Evolutionary conservation across 768 basidiomycete species (phyloP), one percentile per base, ranked within the genome.

Genomic region (Amanita exitialis): DNA sequence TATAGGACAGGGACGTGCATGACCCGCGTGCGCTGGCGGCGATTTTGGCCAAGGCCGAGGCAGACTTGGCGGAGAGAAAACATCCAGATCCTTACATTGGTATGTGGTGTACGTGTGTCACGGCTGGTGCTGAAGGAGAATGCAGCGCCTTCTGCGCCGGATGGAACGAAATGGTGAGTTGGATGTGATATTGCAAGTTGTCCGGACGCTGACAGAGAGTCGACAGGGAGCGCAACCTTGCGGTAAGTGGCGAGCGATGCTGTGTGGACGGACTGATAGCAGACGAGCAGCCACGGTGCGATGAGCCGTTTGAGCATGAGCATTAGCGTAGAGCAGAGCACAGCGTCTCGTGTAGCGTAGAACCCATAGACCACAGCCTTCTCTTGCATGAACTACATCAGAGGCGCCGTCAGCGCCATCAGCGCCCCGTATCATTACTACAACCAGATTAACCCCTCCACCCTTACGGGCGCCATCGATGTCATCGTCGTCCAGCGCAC

Each of bases 401-500:
- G 89, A 57, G 89, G 89, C 55, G 88, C 89, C 20, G 83, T 90
- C 63, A 86, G 71, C 61, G 86, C 86, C 37, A 87, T 90, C 63
- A 86, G 82, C 65, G 89, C 86, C 10, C 87, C 88, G 12, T 90
- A 90, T 64, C 86, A 88, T 54, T 92, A 91, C 71, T 92, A 92
- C 75, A 87, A 82, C 2, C 78, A 79, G 37, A 89, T 96, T 56
- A 99, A 99, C 60, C 93, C 96, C 0, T 85, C 95, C 0, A 99
- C 96, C 0, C 80, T 99, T 52, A 96, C 94, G 3, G 95, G 96
- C 41, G 96, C 96, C 39, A 96, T 98, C 76, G 95, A 99, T 76
- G 90, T 99, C 67, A 93, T 99, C 61, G 95, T 98, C 57, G 81
- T 99, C 43, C 80, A 85, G 55, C 79, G 85, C 43, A 82, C 80